phyloP scores from a whole-genome alignment of 345 rosid species.

The Passiflora organensis region DNA sequence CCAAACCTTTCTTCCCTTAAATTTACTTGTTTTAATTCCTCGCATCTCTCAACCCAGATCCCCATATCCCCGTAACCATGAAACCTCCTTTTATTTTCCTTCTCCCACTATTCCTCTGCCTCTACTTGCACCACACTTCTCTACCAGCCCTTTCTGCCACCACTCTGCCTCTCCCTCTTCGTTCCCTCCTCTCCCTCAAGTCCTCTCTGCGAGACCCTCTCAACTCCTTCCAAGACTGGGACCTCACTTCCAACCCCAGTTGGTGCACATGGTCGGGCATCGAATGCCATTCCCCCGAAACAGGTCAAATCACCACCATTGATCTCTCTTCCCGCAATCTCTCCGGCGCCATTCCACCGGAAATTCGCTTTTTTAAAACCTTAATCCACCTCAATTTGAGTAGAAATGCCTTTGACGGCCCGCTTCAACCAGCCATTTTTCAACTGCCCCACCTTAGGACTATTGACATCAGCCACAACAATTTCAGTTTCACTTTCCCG shows the following conservation, averaged over 20 bases:
- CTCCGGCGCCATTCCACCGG: conserved; percentile 58
- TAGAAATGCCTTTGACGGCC: conserved; percentile 51
- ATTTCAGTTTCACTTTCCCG: conserved; percentile 66
- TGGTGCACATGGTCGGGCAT: conserved; percentile 96
- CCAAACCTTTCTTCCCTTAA: conserved; percentile 45
- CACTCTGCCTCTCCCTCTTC: conserved; percentile 52
- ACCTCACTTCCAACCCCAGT: conserved; percentile 29
- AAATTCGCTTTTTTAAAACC: conserved; percentile 53
- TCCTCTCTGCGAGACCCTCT: conserved; percentile 54
- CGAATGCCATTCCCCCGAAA: conserved; percentile 39
- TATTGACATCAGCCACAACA: conserved; percentile 81
- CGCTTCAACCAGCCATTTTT: conserved; percentile 50
- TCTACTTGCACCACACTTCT: conserved; percentile 38
- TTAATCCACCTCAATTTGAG: conserved; percentile 70
- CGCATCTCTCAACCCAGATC: conserved; percentile 23
- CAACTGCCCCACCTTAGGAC: conserved; percentile 50
- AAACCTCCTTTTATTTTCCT: conserved; percentile 39
- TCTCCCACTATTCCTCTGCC: conserved; percentile 35
- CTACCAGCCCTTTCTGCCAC: conserved; percentile 20
- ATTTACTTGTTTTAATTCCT: conserved; percentile 34
- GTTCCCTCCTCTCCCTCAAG: conserved; percentile 67
- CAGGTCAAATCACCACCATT: conserved; percentile 52
- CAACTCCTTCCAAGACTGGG: conserved; percentile 68
- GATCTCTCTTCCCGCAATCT: conserved; percentile 75
- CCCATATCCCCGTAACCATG: conserved; percentile 43